Base-by-base conservation (phyloP, 2,329 filamentous ascomycete genomes). In the Sporothrix inflata region DNA sequence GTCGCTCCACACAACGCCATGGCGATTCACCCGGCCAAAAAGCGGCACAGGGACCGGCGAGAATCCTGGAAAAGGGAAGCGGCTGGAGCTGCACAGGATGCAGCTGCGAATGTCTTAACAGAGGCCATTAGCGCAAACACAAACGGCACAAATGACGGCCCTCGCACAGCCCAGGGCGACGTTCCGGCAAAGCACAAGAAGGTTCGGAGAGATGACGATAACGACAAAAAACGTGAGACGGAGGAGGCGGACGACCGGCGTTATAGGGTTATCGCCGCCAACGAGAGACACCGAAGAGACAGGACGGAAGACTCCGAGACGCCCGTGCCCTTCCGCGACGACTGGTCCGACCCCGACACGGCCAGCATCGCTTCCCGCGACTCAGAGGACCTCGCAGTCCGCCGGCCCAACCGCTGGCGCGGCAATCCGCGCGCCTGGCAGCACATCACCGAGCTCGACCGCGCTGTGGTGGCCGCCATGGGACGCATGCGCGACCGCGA, bases 321-420 rank as follows among this genome's bases (percentile, higher is more conserved):
- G 24, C 30, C 53, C 14, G 67, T 16, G 9, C 24, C 38, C 3
- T 19, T 30, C 47, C 47, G 49, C n/a, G n/a, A 57, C 21, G 60
- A 53, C 21, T 73, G 73, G 71, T 85, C 83, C 81, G 83, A 85
- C 74, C 79, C 83, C 34, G 83, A 84, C 75, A 85, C 80, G 71
- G 83, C 83, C 73, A 83, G 85, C 74, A 83, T 83, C 75, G 79
- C 79, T n/a, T 84, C 84, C 14, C 79, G 85, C 75, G 81, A 80
- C 38, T 85, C 84, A 5, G 83, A 84, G 3, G 84, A 85, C 69
- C 81, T 87, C 40, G 77, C 82, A 74, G 78, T 83, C 65, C 79
- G 82, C 61, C 87, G 91, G 1, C 90, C 90, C 11, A 96, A 96
- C 78, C 89, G 89, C 73, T 97, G 92, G 85, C 83, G 80, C n/a